Evolutionary conservation across 352 stramenopile species (phyloP).

Genomic region (Pythium insidiosum): DNA sequence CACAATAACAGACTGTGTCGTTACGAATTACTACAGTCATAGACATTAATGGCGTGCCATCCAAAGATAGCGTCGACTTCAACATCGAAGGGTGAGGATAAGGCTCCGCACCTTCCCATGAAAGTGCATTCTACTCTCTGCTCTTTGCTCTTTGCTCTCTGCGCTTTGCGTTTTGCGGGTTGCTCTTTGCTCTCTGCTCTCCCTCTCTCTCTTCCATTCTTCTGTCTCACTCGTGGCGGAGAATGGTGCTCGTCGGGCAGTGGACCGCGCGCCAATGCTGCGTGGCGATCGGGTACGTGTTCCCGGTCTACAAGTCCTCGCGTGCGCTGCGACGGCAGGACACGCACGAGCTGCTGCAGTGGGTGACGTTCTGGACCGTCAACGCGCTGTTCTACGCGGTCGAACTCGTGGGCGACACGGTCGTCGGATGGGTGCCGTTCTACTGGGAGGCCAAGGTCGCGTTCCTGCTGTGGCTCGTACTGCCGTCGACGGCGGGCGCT

Average conservation of each 20-base stretch:
- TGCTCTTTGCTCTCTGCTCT: no score
- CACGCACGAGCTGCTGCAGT: constrained; percentile 49
- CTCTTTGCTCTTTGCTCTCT: no score
- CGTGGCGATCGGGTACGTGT: constrained; percentile 47
- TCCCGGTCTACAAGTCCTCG: constrained; percentile 55
- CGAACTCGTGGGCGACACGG: constrained; percentile 49
- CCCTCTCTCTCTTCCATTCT: no score
- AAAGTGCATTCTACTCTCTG: no score
- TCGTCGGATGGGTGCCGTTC: constrained; percentile 54
- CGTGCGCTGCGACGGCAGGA: constrained; percentile 27
- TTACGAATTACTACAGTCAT: no score
- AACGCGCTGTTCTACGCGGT: constrained; percentile 53
- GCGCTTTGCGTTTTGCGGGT: no score
- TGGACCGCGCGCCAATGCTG: constrained; percentile 40
- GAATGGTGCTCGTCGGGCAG: constrained; percentile 50
- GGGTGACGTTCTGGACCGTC: constrained; percentile 57
- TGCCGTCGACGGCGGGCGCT: constrained; percentile 45
- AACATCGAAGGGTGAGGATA: no score
- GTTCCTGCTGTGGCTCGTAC: constrained; percentile 57
- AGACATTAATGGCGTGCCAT: no score
- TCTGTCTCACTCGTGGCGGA: no score
- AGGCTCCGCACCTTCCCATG: no score
- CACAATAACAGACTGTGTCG: no score
- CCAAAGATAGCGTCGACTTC: no score
- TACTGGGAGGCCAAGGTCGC: constrained; percentile 71